These are phyloP conservation scores for Leptographium wingfieldii DNA, from an alignment of 2,329 filamentous ascomycete species.

Conservation along the genomic window DNA sequence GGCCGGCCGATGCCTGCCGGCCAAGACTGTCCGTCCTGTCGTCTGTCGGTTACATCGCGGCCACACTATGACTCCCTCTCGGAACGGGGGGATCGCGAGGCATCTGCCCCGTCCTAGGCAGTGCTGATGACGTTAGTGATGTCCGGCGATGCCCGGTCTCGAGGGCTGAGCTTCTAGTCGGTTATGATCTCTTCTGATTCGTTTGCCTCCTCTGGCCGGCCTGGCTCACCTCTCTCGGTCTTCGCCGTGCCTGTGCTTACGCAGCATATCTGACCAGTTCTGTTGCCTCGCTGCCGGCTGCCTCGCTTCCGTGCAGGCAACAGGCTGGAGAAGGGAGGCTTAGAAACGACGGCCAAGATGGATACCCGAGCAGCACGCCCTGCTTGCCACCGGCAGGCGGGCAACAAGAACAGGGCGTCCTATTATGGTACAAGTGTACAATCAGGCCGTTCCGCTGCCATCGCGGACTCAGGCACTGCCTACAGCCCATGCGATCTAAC, in stretches of 20 bases:
- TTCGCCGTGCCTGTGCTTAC: not conserved
- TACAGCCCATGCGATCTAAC: not conserved
- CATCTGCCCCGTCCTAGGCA: not conserved
- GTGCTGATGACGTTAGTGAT: not conserved
- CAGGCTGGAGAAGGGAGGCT: not conserved
- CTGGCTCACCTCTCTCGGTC: not conserved
- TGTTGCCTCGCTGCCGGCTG: not conserved
- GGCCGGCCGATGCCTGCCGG: not conserved
- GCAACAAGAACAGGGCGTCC: not conserved
- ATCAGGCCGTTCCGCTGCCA: not conserved
- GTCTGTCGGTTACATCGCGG: not conserved
- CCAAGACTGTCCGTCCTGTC: not conserved
- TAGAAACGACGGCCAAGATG: not conserved
- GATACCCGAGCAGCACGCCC: not conserved
- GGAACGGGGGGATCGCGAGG: not conserved
- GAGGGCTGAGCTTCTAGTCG: not conserved
- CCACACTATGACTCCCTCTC: not conserved
- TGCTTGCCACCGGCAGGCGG: not conserved
- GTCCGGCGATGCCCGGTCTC: not conserved
- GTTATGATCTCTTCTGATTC: not conserved
- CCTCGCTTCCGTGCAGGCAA: not conserved
- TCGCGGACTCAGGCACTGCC: not conserved
- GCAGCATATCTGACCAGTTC: not conserved
- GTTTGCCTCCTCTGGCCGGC: not conserved
- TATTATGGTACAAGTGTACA: not conserved